Base-by-base conservation (phyloP, 306 rosid genomes). In the Lupinus albus region DNA sequence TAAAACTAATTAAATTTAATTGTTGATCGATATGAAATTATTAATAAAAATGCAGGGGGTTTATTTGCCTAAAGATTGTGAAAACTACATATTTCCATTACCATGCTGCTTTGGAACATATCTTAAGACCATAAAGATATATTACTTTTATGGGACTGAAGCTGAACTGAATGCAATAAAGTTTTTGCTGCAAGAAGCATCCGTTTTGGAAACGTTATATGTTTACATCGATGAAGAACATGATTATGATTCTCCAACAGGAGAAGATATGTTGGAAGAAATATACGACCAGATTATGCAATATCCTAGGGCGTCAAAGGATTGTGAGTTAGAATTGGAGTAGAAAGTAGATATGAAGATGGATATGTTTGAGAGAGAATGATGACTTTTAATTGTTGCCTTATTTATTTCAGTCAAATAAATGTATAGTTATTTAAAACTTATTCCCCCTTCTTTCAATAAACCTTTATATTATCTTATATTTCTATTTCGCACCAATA, bases 141-240 rank as follows among this genome's bases (percentile, higher is more conserved):
- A 4, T 51, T 63, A 15, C 3, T 75, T 75, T 51, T 0, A 0
- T 3, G 70, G 79, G n/a, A 2, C 0, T 0, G 61, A 8, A 21
- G 30, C 3, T 6, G 74, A 75, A 56, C 8, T 76, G 2, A 6
- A 17, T 30, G 80, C 80, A 0, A 60, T 76, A 1, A 50, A 44
- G 8, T 18, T 12, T 42, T 17, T 76, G 35, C 4, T 76, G 41
- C 7, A 32, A 17, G 15, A 3, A n/a, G 7, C 41, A 1, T 14
- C 17, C 0, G 12, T 32, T 10, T 61, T 76, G 70, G 58, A 68
- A 0, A 3, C 1, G 18, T 4, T 76, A 0, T 41, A 32, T n/a
- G 8, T 68, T 60, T 42, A 50, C 28, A 1, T 0, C 17, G 50
- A 25, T 28, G 6, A 0, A 0, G 28, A 25, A 25, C 8, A 7